These are phyloP conservation scores for Metarhizium guizhouense DNA, from an alignment of 2,329 filamentous ascomycete species.

Conservation along the genomic window DNA sequence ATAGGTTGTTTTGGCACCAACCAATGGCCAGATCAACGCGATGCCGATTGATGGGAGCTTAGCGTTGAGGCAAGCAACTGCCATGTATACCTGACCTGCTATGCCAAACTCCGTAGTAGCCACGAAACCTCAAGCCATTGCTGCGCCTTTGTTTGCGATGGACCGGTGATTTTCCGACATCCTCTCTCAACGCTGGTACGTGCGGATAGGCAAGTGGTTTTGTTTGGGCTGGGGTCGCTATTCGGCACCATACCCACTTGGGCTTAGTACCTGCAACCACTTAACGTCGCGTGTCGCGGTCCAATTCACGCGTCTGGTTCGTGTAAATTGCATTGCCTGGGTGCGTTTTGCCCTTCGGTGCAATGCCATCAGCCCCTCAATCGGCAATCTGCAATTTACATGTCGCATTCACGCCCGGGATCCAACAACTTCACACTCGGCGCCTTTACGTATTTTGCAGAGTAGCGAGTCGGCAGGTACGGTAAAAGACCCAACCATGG, in stretches of 20 bases:
- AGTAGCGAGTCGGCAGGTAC: neutral
- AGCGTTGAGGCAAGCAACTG: neutral
- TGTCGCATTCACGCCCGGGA: neutral
- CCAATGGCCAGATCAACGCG: neutral
- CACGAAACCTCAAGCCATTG: neutral
- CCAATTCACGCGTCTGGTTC: slow-evolving; percentile 9
- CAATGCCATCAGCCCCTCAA: neutral
- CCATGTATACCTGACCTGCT: slow-evolving; percentile 4
- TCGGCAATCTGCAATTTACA: neutral
- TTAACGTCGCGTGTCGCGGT: neutral
- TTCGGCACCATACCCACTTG: neutral
- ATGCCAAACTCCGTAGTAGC: neutral
- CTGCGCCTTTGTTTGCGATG: neutral
- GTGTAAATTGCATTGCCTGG: slow-evolving; percentile 9
- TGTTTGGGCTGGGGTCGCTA: too few relatives aligned
- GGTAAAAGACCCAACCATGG: slow-evolving; percentile 46
- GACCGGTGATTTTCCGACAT: slow-evolving; percentile 10
- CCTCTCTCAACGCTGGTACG: too few relatives aligned
- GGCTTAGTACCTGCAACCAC: slow-evolving; percentile 15
- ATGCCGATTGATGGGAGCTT: neutral
- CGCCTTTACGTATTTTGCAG: neutral
- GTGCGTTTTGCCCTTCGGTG: neutral
- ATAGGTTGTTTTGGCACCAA: neutral
- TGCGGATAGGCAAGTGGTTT: too few relatives aligned
- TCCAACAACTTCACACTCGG: neutral